A percentile compares a stretch with the other conserved stretches of the same genome.
Evolutionary conservation across 2,329 filamentous ascomycete genomes (phyloP).

Genomic region (Aotearoamyces nothofagi): DNA sequence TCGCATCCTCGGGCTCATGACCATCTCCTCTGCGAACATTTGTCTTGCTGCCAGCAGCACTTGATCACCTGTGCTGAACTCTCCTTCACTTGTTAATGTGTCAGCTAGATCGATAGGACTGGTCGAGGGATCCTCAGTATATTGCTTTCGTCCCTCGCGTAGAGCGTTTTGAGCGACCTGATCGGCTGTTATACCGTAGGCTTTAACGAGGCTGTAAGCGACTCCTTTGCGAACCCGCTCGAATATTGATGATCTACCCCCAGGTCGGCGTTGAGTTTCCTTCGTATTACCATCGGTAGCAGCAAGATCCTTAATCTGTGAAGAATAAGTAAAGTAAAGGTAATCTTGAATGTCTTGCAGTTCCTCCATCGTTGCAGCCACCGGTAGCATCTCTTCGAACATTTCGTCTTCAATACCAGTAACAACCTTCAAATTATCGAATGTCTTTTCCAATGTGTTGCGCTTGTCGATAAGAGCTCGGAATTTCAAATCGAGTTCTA

Average conservation of each 20-base stretch:
- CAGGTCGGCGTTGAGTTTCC: conserved; percentile 55
- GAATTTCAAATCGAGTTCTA: conserved; percentile 92
- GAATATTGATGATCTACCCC: conserved; percentile 65
- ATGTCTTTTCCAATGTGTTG: conserved; percentile 67
- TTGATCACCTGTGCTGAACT: conserved; percentile 60
- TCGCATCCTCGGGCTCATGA: conserved; percentile 75
- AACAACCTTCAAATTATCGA: conserved; percentile 50
- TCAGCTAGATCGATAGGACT: conserved; percentile 82
- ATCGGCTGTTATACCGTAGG: conserved; percentile 82
- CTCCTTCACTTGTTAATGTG: conserved; percentile 50
- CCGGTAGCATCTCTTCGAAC: conserved; percentile 68
- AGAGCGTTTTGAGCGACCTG: conserved; percentile 78
- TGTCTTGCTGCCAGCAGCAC: conserved; percentile 68
- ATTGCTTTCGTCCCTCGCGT: conserved; percentile 60
- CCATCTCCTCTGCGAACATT: conserved; percentile 85
- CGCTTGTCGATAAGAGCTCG: conserved; percentile 85
- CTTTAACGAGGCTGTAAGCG: conserved; percentile 69
- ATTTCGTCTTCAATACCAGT: conserved; percentile 53
- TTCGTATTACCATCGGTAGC: conserved; percentile 46
- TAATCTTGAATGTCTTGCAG: conserved; percentile 95
- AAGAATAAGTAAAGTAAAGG: conserved; percentile 81
- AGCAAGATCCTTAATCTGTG: conserved; percentile 68
- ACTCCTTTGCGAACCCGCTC: conserved; percentile 73
- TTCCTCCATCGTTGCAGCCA: conserved; percentile 80
- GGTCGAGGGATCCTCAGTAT: conserved; percentile 70